These are phyloP conservation scores for Sporisorium graminicola DNA, from an alignment of 1,284 basidiomycete species.

Conservation along the genomic window DNA sequence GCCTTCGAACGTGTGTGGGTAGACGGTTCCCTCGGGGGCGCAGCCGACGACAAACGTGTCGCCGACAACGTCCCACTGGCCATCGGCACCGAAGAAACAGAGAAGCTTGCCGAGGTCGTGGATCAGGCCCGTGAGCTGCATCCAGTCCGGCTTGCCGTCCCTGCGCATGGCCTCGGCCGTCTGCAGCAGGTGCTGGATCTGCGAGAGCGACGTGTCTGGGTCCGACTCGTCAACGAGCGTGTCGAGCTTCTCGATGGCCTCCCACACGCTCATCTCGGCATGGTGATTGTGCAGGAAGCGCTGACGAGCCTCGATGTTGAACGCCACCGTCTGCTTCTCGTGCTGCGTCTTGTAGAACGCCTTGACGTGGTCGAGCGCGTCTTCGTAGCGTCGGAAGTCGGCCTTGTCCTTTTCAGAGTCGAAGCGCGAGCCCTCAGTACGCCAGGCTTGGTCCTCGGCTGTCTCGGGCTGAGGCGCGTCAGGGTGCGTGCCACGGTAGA, in stretches of 20 bases:
- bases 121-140: conserved; percentile 85
- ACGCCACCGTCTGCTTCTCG: conserved; percentile 77
- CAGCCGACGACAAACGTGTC: conserved; percentile 91
- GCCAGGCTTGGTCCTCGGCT: conserved; percentile 42
- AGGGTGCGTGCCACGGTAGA: conserved; percentile 50
- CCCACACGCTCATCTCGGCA: conserved; percentile 76
- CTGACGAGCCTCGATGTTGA: conserved; percentile 51
- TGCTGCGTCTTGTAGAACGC: conserved; percentile 89
- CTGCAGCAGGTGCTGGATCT: conserved; percentile 90
- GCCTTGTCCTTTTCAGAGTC: conserved; percentile 83
- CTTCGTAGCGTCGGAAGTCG: conserved; percentile 71
- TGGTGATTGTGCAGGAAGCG: conserved; percentile 47
- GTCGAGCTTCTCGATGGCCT: conserved; percentile 89
- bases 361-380: conserved; percentile 86
- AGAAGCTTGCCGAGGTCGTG: conserved; percentile 58
- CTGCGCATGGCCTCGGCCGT: conserved; percentile 90
- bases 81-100: conserved; percentile 70
- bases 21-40: conserved; percentile 76
- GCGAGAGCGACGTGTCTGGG: conserved; percentile 73
- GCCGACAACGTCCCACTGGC: conserved; percentile 90
- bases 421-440: conserved; percentile 73
- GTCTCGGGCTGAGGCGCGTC: conserved; percentile 33
- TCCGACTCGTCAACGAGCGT: conserved; percentile 89
- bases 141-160: conserved; percentile 79
- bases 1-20: conserved; percentile 82